Percentiles rank a stretch among this genome's conserved stretches.
phyloP scores from a whole-genome alignment of 768 basidiomycete species.

The Termitomyces sp. region DNA sequence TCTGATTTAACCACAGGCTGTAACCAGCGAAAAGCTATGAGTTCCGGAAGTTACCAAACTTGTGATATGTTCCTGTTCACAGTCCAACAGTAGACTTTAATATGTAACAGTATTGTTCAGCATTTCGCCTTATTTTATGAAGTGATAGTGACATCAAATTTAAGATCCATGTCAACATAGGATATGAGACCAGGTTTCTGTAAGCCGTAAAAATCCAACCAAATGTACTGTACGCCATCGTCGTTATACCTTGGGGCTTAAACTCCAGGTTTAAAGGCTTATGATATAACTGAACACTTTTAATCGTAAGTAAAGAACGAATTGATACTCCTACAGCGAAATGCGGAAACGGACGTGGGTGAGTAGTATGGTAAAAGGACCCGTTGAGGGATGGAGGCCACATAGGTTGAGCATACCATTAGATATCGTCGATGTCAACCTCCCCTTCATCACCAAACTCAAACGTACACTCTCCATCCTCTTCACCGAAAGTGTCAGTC shows the following conservation, averaged over 20 bases:
- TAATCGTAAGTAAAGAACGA: background rate
- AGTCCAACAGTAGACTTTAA: too few species aligned
- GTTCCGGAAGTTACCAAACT: too few species aligned
- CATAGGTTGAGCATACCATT: constrained; percentile 18
- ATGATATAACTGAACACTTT: background rate
- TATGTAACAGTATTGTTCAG: too few species aligned
- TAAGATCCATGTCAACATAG: too few species aligned
- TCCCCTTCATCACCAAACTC: constrained; percentile 89
- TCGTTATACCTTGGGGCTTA: background rate
- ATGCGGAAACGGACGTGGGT: constrained; percentile 8
- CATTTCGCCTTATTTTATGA: too few species aligned
- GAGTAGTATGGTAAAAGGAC: constrained; percentile 5
- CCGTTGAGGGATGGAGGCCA: constrained; percentile 1
- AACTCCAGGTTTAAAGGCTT: background rate
- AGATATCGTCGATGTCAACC: constrained; percentile 89
- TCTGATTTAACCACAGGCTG: too few species aligned
- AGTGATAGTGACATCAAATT: too few species aligned
- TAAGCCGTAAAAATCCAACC: background rate
- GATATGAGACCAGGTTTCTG: background rate
- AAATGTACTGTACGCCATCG: background rate
- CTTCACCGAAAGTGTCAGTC: constrained; percentile 89
- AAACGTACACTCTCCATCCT: constrained; percentile 84
- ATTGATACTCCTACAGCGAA: constrained; percentile 10
- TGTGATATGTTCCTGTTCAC: too few species aligned
- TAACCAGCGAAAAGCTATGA: too few species aligned